Conservation (phyloP, 345 rosid genomes). For the Moricandia moricandioides region DNA sequence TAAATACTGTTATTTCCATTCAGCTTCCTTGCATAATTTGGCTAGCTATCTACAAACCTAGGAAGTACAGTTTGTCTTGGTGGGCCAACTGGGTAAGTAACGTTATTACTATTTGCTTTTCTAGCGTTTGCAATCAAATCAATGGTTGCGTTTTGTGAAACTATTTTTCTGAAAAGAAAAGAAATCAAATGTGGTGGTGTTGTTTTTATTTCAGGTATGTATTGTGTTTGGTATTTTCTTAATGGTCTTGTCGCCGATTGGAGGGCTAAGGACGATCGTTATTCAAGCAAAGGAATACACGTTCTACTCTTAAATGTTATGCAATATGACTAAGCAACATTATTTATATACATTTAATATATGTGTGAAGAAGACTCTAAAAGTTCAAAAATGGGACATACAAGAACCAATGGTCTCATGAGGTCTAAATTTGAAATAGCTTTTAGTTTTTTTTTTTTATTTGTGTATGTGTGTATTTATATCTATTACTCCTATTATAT, state of each 20-base stretch:
- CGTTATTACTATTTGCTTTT: background rate
- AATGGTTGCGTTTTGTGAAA: background rate
- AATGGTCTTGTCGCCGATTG: conserved; percentile 73
- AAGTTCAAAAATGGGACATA: too few relatives aligned
- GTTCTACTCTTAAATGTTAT: conserved; percentile 53
- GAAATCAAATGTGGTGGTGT: background rate
- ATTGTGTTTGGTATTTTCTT: conserved; percentile 56
- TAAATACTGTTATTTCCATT: background rate
- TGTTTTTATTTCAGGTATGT: conserved; percentile 53
- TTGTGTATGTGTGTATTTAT: conserved; percentile 18
- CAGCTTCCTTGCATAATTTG: conserved; percentile 84
- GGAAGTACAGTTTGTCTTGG: conserved; percentile 66
- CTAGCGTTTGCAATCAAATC: background rate
- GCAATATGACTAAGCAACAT: conserved; percentile 2
- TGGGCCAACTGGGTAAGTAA: conserved; percentile 60
- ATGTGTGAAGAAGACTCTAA: conserved; percentile 13
- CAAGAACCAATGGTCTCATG: background rate
- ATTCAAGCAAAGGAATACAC: conserved; percentile 49
- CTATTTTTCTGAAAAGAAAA: background rate
- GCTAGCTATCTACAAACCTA: conserved; percentile 73
- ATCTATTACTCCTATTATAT: background rate
- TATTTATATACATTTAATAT: background rate
- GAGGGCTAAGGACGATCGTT: conserved; percentile 72
- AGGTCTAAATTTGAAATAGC: conserved; percentile 4
- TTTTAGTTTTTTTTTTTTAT: background rate